Base-by-base conservation (phyloP, 768 basidiomycete genomes). In the Pulveroboletus sp. region DNA sequence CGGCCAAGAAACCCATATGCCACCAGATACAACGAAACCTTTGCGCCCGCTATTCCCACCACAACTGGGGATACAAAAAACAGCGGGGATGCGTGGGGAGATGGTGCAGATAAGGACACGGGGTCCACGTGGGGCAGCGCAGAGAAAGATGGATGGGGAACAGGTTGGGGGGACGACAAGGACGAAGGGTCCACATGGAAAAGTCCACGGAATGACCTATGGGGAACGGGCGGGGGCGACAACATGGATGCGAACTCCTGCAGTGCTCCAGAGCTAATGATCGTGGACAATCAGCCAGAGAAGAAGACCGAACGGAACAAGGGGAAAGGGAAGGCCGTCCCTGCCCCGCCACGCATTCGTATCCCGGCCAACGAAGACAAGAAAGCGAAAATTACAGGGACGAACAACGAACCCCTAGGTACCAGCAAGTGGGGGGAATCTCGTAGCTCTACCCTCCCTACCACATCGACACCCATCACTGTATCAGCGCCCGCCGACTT, bases 321-420 rank as follows among this genome's bases (percentile, higher is more conserved):
- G 21, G 42, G 24, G 2, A 61, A 48, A 14, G 31, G 50, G 28
- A 67, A 41, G 21, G 21, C 12, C 21, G 47, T 54, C 17, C 46
- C 47, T 15, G 51, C 61, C 9, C 63, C 67, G 1, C 67, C 65
- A 26, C 65, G 67, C 18, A 56, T 61, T 17, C 56, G 50, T 33
- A 62, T 60, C 43, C 57, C 62, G 8, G 54, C 51, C 12, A 48
- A 46, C 36, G 60, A 55, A 6, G 44, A 39, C 47, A 56, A 31
- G 46, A 51, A 40, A 39, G 4, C 6, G 32, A 63, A 57, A 38
- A 53, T 48, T 4, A 49, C 61, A 4, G 63, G 66, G 24, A 61
- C 66, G 21, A 69, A 66, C 33, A 41, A 46, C 39, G 57, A 59
- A 26, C 56, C 59, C 1, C 32, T 68, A 8, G 31, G 50, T 7